Base-by-base conservation (phyloP, 2,329 filamentous ascomycete genomes). In the Colletotrichum phormii region DNA sequence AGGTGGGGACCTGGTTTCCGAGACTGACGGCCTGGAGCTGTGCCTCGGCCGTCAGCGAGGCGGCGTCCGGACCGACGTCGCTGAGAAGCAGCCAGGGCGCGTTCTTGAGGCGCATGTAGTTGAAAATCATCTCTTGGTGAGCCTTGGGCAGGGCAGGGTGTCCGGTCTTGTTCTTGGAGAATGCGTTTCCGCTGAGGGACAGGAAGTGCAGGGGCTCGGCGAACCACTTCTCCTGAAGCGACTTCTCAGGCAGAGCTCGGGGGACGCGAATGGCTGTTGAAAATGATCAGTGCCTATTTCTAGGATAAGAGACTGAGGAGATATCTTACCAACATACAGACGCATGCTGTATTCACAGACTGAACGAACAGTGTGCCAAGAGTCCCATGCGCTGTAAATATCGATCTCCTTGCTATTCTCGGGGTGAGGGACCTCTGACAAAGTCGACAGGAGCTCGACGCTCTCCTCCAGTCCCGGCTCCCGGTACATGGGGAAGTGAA, bases 321-420 rank as follows among this genome's bases (percentile, higher is more conserved):
- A n/a, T 22, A 26, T 80, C 94, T 86, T 92, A 98, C 96, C 94
- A 82, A 98, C 90, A 78, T 91, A 93, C 49, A 99, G 87, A 80
- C 95, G 90, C 69, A 89, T 84, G 82, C 92, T 93, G 83, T 99
- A 98, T 84, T 92, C 93, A 88, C 95, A 98, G 70, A 95, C 86
- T 65, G 92, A 92, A 65, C 97, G 90, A 78, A 99, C 93, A 26
- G 92, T 88, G 81, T 99, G 93, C 97, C 97, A 99, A 1, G 93
- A 92, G 82, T 98, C 95, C 97, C 97, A 99, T 2, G 92, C 89
- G 65, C 92, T 92, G 81, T 94, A 97, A 0, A 93, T 82, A 78
- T 96, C 93, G 73, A 92, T 84, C 26, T 90, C 87, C 77, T 42
- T 81, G 81, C 73, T 72, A 5, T 76, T 76, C 18, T 74, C 73